Base-by-base conservation (phyloP, 306 rosid genomes). In the Prunus padus region DNA sequence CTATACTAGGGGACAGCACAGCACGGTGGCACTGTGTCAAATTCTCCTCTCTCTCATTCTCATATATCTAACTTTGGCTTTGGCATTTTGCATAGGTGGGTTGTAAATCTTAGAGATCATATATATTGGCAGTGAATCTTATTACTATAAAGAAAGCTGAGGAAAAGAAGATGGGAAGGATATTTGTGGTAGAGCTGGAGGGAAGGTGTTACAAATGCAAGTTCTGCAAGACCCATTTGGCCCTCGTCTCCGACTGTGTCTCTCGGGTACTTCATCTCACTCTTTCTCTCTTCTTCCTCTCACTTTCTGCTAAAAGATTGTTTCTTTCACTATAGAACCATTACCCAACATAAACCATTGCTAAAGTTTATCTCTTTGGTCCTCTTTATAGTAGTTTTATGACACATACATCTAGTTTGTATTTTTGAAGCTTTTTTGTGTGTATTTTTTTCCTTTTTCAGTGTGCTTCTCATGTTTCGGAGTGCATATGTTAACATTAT, bases 171-270 rank as follows among this genome's bases (percentile, higher is more conserved):
- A 91, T 91, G 96, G 98, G 92, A 76, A 89, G 94, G 83, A 66
- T 91, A 55, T 91, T 91, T 68, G 93, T 81, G 78, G 89, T 91
- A 82, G 98, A 93, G 82, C 83, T 84, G 49, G 98, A 93, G 50
- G 98, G 96, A 23, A 87, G 96, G 85, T 89, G 87, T 9, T 91
- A 91, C 33, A 88, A 96, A 86, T 93, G 98, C 92, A 89, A 88
- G 76, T 93, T 87, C 89, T 93, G 98, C 82, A 88, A 81, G 55
- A 93, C 96, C 83, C 97, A 86, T 80, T 81, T 93, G 80, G 94
- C 96, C 49, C 92, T 88, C 19, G 88, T 75, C 5, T 88, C 88
- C 62, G 96, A 91, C 79, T 87, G 92, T 68, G 88, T 88, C 77
- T 94, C 98, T 77, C 77, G 85, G 89, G 97, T 93, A 83, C 65